Evolutionary conservation across 2,329 filamentous ascomycete genomes (phyloP).

Genomic region (Paecilomyces variotii): DNA sequence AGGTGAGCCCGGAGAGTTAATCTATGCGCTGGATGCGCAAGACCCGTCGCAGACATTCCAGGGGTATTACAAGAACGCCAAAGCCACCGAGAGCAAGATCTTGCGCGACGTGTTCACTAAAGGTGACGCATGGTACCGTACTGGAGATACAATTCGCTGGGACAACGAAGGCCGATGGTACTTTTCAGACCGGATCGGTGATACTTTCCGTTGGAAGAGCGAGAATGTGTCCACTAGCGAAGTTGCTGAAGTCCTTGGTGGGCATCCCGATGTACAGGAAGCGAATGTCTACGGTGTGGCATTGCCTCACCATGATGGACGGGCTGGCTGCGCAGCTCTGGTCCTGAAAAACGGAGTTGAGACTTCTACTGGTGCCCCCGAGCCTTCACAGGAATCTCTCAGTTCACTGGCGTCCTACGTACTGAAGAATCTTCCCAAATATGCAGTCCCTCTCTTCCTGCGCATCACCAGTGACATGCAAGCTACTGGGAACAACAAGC

Average conservation of each 20-base stretch:
- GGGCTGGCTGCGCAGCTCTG: conserved; percentile 73
- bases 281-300: conserved; percentile 81
- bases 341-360: conserved; percentile 43
- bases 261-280: conserved; percentile 60
- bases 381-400: conserved; percentile 39
- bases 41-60: conserved; percentile 62
- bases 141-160: conserved; percentile 71
- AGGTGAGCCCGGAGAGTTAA: conserved; percentile 65
- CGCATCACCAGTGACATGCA: conserved; percentile 56
- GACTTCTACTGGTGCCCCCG: conserved; percentile 13
- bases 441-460: conserved; percentile 71
- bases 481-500: conserved; percentile 79
- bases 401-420: conserved; percentile 56
- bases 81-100: conserved; percentile 66
- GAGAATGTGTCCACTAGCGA: conserved; percentile 79
- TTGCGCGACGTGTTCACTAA: conserved; percentile 63
- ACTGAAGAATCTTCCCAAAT: conserved; percentile 54
- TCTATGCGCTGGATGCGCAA: conserved; percentile 60
- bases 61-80: conserved; percentile 70
- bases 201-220: conserved; percentile 55
- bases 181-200: conserved; percentile 62
- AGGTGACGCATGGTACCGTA: conserved; percentile 75
- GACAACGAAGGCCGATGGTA: conserved; percentile 63
- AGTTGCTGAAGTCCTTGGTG: conserved; percentile 66
- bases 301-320: conserved; percentile 72